phyloP scores from a whole-genome alignment of 1,284 basidiomycete genomes.

The Amylostereum areolatum region DNA sequence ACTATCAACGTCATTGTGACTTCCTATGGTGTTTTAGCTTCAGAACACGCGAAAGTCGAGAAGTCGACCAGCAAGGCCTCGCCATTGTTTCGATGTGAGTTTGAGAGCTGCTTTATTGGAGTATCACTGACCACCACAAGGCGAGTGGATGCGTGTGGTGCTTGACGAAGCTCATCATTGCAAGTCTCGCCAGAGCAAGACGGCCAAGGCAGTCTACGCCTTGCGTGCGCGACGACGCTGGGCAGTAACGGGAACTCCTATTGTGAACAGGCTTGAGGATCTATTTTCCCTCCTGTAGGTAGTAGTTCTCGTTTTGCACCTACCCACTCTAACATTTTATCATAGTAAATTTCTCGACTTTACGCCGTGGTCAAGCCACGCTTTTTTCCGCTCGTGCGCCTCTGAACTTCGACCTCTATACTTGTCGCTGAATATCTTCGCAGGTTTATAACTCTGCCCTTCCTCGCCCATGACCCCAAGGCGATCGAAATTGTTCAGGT shows the following conservation, averaged over 20 bases:
- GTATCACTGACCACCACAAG: constrained; percentile 27
- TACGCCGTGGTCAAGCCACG: constrained; percentile 87
- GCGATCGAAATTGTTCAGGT: constrained; percentile 92
- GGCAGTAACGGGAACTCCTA: constrained; percentile 94
- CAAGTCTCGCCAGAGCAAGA: constrained; percentile 87
- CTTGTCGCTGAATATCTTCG: neutral
- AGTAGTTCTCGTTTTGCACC: neutral
- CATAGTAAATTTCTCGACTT: constrained; percentile 82
- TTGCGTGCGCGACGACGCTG: constrained; percentile 79
- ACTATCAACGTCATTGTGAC: constrained; percentile 80
- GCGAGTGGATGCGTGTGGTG: constrained; percentile 76
- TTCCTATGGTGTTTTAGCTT: constrained; percentile 84
- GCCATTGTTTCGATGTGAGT: constrained; percentile 70
- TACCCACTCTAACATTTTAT: neutral
- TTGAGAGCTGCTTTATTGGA: neutral
- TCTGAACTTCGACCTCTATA: neutral
- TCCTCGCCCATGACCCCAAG: constrained; percentile 81
- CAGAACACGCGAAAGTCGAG: constrained; percentile 71
- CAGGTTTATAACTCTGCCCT: constrained; percentile 86
- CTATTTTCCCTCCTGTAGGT: constrained; percentile 81
- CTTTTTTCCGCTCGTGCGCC: constrained; percentile 79
- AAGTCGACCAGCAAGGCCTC: constrained; percentile 41
- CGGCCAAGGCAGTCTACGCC: constrained; percentile 87
- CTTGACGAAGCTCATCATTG: constrained; percentile 94
- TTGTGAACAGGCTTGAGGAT: constrained; percentile 93